Evolutionary conservation across 129 eudicot species (phyloP).

Genomic region (Deinandra increscens): DNA sequence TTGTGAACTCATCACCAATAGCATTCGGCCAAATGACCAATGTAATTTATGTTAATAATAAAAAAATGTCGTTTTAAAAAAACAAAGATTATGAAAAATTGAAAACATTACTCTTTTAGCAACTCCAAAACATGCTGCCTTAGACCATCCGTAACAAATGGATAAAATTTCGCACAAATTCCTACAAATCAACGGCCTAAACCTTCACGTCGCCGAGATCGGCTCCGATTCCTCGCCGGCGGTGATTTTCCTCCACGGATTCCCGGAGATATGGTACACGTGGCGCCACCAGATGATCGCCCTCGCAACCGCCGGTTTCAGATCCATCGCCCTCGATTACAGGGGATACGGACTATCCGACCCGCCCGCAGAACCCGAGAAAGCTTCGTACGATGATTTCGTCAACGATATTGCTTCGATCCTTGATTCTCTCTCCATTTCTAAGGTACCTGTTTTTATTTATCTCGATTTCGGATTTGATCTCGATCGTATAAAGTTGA

Average conservation of each 20-base stretch:
- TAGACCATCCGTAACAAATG: too few relatives aligned
- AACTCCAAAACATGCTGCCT: too few relatives aligned
- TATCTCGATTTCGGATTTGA: not conserved
- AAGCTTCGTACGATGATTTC: not conserved
- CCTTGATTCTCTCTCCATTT: not conserved
- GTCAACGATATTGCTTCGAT: not conserved
- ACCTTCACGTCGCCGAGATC: slow-evolving; percentile 10
- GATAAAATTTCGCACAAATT: slow-evolving; percentile 4
- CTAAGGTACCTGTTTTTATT: too few relatives aligned
- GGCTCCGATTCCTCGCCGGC: not conserved
- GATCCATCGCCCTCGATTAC: slow-evolving; percentile 2
- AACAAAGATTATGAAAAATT: too few relatives aligned
- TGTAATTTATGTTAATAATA: too few relatives aligned
- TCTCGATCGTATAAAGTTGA: not conserved
- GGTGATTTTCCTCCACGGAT: slow-evolving; percentile 9
- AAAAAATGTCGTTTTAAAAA: too few relatives aligned
- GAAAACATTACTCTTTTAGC: too few relatives aligned
- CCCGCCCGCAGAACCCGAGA: slow-evolving; percentile 4
- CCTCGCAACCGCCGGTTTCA: slow-evolving; percentile 5
- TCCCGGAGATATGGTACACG: slow-evolving; percentile 19
- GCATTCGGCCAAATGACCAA: too few relatives aligned
- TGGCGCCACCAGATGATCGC: slow-evolving; percentile 16
- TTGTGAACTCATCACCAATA: too few relatives aligned
- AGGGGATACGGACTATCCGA: slow-evolving; percentile 10
- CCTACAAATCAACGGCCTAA: not conserved